A percentile compares a stretch with the other conserved stretches of the same genome.
Conservation (phyloP, 2,329 filamentous ascomycete species). For the Aspergillus sp. region DNA sequence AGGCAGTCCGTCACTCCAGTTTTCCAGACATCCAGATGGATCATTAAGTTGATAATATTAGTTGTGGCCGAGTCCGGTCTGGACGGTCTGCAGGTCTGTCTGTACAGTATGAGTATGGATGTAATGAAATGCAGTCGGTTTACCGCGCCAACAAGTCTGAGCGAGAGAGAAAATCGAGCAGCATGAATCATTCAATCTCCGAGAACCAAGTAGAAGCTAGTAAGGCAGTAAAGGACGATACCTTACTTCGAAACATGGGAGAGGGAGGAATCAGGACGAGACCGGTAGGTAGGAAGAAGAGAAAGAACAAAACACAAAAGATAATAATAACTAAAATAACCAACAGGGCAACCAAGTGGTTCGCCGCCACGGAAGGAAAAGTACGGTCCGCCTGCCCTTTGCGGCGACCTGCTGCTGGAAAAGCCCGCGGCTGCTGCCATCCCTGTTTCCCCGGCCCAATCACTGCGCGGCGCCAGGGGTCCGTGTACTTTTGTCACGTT, state of each 20-base stretch:
- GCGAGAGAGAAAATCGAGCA: not conserved
- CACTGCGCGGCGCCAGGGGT: conserved; percentile 16
- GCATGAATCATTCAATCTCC: not conserved
- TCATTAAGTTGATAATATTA: not conserved
- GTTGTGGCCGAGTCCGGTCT: not conserved
- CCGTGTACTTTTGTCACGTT: conserved; percentile 33
- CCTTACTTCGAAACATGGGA: conserved; percentile 1
- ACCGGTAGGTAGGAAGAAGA: not conserved
- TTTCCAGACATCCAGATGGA: not conserved
- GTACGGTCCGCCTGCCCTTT: conserved; percentile 31
- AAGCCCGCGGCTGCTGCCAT: conserved; percentile 25
- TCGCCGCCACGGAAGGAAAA: conserved; percentile 16
- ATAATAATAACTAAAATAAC: not conserved
- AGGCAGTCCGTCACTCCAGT: not conserved
- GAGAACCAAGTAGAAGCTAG: not conserved
- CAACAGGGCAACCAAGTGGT: conserved; percentile 21
- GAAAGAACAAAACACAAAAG: not conserved
- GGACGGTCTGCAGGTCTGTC: not conserved
- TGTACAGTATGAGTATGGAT: not conserved
- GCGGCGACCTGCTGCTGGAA: conserved; percentile 32
- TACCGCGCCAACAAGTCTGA: not conserved
- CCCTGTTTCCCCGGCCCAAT: conserved; percentile 38
- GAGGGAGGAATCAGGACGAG: conserved; percentile 2
- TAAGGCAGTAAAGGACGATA: not conserved
- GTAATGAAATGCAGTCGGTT: not conserved